Percentiles rank a stretch among this genome's conserved stretches.
Evolutionary conservation across 148 eudicot genomes (phyloP).

Genomic region (Selenicereus undatus): DNA sequence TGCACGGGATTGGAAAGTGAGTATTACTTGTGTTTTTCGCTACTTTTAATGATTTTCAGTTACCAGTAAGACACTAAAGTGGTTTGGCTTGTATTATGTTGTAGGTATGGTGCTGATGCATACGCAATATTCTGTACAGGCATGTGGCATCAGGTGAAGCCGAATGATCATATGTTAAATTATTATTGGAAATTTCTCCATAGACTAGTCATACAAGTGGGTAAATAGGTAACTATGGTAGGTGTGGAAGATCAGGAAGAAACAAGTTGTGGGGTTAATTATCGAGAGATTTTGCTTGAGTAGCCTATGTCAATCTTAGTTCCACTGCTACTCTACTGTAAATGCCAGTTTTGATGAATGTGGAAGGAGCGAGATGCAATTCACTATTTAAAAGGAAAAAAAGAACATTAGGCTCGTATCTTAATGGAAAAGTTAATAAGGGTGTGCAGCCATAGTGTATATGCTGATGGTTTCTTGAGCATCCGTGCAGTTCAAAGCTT

Average conservation of each 20-base stretch:
- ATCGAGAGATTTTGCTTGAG: background rate
- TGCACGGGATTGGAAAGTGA: slow-evolving; percentile 82
- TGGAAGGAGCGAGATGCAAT: too few relatives aligned
- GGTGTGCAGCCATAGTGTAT: too few relatives aligned
- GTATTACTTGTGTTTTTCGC: slow-evolving; percentile 8
- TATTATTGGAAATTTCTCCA: slow-evolving; percentile 64
- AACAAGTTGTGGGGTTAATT: slow-evolving; percentile 1
- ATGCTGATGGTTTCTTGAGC: too few relatives aligned
- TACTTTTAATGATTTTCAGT: background rate
- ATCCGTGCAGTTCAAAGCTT: too few relatives aligned
- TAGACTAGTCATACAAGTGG: background rate
- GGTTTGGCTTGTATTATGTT: slow-evolving; percentile 1
- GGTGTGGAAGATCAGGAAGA: background rate
- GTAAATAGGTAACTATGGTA: background rate
- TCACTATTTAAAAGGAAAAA: too few relatives aligned
- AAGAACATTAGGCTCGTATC: too few relatives aligned
- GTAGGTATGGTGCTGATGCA: slow-evolving; percentile 93
- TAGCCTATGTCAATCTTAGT: background rate
- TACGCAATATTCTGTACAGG: slow-evolving; percentile 86
- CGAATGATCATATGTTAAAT: slow-evolving; percentile 67
- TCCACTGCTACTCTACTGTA: background rate
- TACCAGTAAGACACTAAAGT: background rate
- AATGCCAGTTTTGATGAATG: too few relatives aligned
- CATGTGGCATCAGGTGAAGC: slow-evolving; percentile 63
- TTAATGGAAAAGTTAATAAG: too few relatives aligned